Percentiles rank a stretch among this genome's conserved stretches.
phyloP scores from a whole-genome alignment of 1,139 yeast species.

The Diutina sp. region DNA sequence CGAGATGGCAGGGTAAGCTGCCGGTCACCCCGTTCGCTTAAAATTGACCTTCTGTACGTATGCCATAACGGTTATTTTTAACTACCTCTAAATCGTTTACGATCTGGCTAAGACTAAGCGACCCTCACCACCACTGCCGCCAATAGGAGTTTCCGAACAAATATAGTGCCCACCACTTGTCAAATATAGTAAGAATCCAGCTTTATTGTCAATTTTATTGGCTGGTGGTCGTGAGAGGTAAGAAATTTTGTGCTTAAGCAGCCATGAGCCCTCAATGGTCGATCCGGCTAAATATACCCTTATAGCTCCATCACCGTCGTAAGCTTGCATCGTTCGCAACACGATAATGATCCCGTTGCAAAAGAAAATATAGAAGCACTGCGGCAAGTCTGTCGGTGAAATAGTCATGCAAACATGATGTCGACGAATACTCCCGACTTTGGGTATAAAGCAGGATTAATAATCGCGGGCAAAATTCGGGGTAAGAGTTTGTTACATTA shows the following conservation, averaged over 20 bases:
- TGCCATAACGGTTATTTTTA: neutral
- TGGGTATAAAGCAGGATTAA: too few species aligned
- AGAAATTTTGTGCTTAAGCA: neutral
- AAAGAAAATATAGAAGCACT: neutral
- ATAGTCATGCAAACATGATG: neutral
- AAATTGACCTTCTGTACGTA: neutral
- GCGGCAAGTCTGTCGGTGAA: neutral
- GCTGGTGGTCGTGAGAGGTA: too few species aligned
- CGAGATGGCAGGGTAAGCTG: neutral
- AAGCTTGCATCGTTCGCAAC: neutral
- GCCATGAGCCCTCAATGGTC: neutral
- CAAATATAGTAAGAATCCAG: rapidly evolving
- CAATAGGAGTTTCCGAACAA: too few species aligned
- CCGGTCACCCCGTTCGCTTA: neutral
- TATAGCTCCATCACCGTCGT: neutral
- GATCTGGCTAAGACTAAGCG: neutral
- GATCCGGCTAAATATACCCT: neutral
- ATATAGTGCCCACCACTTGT: too few species aligned
- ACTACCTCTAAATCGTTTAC: neutral
- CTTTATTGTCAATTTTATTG: too few species aligned
- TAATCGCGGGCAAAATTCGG: too few species aligned
- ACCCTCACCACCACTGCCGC: neutral
- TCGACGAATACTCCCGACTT: too few species aligned
- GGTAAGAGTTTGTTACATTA: too few species aligned
- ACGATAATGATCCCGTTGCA: neutral